A percentile compares a stretch with the other conserved stretches of the same genome.
Evolutionary conservation across 176 grass and related monocot genomes (phyloP).

Genomic region (Bothriochloa decipiens): DNA sequence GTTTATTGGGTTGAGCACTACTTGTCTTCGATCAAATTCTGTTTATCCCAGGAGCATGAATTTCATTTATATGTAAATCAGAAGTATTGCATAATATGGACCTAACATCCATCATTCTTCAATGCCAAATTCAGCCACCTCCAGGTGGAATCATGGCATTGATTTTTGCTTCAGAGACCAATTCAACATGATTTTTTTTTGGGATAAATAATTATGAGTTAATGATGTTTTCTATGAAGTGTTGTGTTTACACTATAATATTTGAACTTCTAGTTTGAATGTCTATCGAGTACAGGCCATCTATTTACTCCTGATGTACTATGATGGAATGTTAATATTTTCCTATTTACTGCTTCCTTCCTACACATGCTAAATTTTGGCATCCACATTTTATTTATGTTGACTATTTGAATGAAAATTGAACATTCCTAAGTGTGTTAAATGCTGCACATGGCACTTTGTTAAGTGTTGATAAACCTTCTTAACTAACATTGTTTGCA

Average conservation of each 20-base stretch:
- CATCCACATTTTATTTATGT: slow-evolving; percentile 1
- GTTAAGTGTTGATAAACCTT: slow-evolving; percentile 29
- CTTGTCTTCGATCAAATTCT: slow-evolving; percentile 3
- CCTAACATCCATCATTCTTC: background rate
- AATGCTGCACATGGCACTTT: background rate
- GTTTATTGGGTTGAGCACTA: slow-evolving; percentile 9
- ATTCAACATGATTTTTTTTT: background rate
- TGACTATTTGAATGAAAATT: background rate
- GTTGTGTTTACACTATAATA: background rate
- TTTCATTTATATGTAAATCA: slow-evolving; percentile 4
- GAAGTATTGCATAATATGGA: slow-evolving; percentile 16
- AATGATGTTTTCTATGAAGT: background rate
- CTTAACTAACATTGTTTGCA: slow-evolving; percentile 54
- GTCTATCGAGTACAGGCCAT: background rate
- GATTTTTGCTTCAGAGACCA: background rate
- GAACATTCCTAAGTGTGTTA: background rate
- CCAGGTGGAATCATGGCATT: background rate
- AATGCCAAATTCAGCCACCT: background rate
- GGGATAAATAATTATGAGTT: background rate
- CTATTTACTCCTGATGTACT: background rate
- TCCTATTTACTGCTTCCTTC: background rate
- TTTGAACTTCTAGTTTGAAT: background rate
- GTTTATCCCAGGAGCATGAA: background rate
- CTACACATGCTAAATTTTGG: slow-evolving; percentile 14
- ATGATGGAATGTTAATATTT: background rate